Percentiles rank a stretch among this genome's conserved stretches.
These are phyloP conservation scores for Penstemon eatonii DNA, from an alignment of 257 asterid species.

Conservation along the genomic window DNA sequence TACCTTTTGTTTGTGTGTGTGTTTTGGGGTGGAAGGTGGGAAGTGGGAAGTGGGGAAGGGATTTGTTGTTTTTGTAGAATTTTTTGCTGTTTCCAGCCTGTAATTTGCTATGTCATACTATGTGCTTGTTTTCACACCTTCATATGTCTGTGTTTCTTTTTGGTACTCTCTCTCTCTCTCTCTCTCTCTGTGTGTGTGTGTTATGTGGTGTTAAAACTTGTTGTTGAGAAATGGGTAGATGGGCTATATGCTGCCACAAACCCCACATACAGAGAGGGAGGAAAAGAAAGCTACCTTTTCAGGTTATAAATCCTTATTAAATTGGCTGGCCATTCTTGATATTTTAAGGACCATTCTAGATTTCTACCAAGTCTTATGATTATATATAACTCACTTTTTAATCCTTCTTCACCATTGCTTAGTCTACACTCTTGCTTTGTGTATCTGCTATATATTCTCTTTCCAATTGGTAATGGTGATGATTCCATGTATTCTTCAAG, in stretches of 20 bases:
- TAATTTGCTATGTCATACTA: slow-evolving; percentile 30
- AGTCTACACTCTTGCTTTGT: slow-evolving; percentile 35
- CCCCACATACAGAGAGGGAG: slow-evolving; percentile 38
- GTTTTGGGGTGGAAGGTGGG: not conserved
- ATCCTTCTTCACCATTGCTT: slow-evolving; percentile 23
- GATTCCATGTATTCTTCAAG: slow-evolving; percentile 36
- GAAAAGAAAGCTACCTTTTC: slow-evolving; percentile 30
- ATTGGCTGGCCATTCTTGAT: slow-evolving; percentile 36
- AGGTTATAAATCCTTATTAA: slow-evolving; percentile 34
- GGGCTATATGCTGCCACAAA: slow-evolving; percentile 29
- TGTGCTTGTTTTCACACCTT: slow-evolving; percentile 34
- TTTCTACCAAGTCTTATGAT: slow-evolving; percentile 38
- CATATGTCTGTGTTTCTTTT: slow-evolving; percentile 24
- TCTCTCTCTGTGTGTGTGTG: slow-evolving; percentile 16
- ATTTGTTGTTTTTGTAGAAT: not conserved
- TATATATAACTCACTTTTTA: slow-evolving; percentile 22
- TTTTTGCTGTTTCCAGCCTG: slow-evolving; percentile 45
- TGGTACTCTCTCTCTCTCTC: slow-evolving; percentile 11
- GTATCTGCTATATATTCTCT: slow-evolving; percentile 35
- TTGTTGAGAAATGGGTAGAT: slow-evolving; percentile 31
- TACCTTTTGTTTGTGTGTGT: slow-evolving; percentile 12
- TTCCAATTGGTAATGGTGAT: slow-evolving; percentile 36
- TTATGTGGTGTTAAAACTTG: slow-evolving; percentile 32
- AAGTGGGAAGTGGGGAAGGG: no score
- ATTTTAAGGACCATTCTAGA: slow-evolving; percentile 32